Evolutionary conservation across 2,329 filamentous ascomycete species (phyloP).

Genomic region (Raffaelea deltoideospora): DNA sequence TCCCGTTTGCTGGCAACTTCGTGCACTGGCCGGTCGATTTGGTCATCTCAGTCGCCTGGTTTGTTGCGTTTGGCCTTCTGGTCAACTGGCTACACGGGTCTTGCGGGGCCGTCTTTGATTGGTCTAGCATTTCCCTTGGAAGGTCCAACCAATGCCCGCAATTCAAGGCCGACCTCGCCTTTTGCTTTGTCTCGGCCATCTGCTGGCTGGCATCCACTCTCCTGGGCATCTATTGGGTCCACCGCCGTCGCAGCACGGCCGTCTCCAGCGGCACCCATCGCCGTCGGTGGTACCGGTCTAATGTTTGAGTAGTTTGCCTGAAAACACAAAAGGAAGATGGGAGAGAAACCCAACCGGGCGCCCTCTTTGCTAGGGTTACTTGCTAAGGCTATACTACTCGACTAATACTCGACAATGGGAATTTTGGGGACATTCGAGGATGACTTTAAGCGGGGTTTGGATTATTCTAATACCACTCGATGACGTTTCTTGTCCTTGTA

Average conservation of each 20-base stretch:
- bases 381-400: too few relatives aligned
- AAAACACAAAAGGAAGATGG: too few relatives aligned
- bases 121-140: slow-evolving; percentile 35
- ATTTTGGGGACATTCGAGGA: too few relatives aligned
- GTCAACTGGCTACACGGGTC: slow-evolving; percentile 34
- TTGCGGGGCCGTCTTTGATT: slow-evolving; percentile 45
- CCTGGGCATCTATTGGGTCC: slow-evolving; percentile 40
- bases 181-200: slow-evolving; percentile 55
- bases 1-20: slow-evolving; percentile 54
- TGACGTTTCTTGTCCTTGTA: too few relatives aligned
- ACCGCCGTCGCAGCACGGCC: slow-evolving; percentile 19
- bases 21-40: slow-evolving; percentile 58
- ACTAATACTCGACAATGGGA: too few relatives aligned
- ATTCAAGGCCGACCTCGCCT: slow-evolving; percentile 58
- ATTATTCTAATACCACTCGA: too few relatives aligned
- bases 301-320: too few relatives aligned
- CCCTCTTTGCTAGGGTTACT: too few relatives aligned
- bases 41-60: slow-evolving; percentile 55
- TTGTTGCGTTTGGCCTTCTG: slow-evolving; percentile 51
- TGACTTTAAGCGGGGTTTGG: too few relatives aligned
- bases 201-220: slow-evolving; percentile 53
- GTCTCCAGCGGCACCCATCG: slow-evolving; percentile 11
- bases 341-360: too few relatives aligned
- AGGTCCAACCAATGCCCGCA: slow-evolving; percentile 42
- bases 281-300: slow-evolving; percentile 24